A percentile compares a stretch with the other conserved stretches of the same genome.
Conservation (phyloP, 768 basidiomycete species). For the Hirschioporus abietinus region DNA sequence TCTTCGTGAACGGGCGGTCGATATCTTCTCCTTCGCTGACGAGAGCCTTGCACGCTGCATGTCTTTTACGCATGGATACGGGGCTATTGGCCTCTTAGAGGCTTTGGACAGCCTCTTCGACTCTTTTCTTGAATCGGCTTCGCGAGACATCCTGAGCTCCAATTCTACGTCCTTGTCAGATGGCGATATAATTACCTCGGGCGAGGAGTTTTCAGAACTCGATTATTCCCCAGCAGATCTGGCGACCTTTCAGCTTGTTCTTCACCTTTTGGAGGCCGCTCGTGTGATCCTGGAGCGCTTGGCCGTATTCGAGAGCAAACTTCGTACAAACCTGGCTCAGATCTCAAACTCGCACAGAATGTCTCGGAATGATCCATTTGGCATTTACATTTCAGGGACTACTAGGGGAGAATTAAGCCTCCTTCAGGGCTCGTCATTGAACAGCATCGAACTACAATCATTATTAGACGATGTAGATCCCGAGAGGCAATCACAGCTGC, state of each 20-base stretch:
- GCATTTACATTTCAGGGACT: slow-evolving; percentile 50
- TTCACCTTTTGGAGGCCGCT: slow-evolving; percentile 82
- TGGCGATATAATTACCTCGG: slow-evolving; percentile 28
- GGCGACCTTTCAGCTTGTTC: slow-evolving; percentile 74
- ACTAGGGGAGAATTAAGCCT: slow-evolving; percentile 65
- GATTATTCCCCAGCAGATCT: slow-evolving; percentile 88
- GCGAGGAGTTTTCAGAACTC: slow-evolving; percentile 66
- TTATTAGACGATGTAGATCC: slow-evolving; percentile 51
- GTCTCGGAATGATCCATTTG: slow-evolving; percentile 47
- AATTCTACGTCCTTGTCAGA: slow-evolving; percentile 20
- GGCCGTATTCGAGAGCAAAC: slow-evolving; percentile 59
- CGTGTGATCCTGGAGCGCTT: slow-evolving; percentile 68
- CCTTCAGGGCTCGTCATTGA: slow-evolving; percentile 81
- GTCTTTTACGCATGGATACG: slow-evolving; percentile 88
- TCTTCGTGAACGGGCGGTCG: slow-evolving; percentile 68
- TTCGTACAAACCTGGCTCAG: slow-evolving; percentile 54
- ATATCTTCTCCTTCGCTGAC: slow-evolving; percentile 74
- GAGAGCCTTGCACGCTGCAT: slow-evolving; percentile 72
- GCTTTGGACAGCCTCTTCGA: slow-evolving; percentile 69
- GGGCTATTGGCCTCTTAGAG: slow-evolving; percentile 62
- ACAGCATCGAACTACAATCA: slow-evolving; percentile 68
- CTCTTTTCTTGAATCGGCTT: slow-evolving; percentile 56
- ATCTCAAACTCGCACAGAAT: slow-evolving; percentile 55
- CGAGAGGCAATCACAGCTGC: slow-evolving; percentile 22
- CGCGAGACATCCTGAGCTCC: slow-evolving; percentile 46